Conservation (phyloP, 169 alveolate species). For the Miamiensis avidus region DNA sequence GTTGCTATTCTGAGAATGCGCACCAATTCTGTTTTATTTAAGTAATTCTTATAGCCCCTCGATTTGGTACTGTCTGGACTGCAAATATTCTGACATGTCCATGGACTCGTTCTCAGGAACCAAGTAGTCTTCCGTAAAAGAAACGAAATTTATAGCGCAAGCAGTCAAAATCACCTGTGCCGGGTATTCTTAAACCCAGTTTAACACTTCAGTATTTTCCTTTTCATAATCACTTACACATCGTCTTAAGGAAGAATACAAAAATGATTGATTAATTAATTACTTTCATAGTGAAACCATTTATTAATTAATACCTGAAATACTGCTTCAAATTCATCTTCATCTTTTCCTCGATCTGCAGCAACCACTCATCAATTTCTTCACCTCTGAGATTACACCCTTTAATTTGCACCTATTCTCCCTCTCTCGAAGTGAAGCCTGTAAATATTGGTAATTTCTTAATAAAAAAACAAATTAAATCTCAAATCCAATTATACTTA, state of each 20-base stretch:
- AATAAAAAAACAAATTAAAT: no score
- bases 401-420: not conserved
- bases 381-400: not conserved
- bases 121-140: not conserved
- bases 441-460: not conserved
- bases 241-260: not conserved
- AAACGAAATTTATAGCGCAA: not conserved
- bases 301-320: not conserved
- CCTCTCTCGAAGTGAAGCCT: not conserved
- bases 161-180: not conserved
- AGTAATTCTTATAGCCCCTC: no score
- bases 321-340: no score
- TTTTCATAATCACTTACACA: not conserved
- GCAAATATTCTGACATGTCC: no score
- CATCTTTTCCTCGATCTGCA: not conserved
- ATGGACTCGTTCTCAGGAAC: not conserved
- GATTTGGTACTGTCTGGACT: no score
- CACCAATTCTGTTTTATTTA: no score
- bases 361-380: not conserved
- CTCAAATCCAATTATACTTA: no score
- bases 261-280: no score
- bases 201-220: not conserved
- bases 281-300: no score
- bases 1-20: no score
- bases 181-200: not conserved